These are phyloP conservation scores for Alternaria sp. DNA, from an alignment of 2,329 filamentous ascomycete species.

Conservation along the genomic window DNA sequence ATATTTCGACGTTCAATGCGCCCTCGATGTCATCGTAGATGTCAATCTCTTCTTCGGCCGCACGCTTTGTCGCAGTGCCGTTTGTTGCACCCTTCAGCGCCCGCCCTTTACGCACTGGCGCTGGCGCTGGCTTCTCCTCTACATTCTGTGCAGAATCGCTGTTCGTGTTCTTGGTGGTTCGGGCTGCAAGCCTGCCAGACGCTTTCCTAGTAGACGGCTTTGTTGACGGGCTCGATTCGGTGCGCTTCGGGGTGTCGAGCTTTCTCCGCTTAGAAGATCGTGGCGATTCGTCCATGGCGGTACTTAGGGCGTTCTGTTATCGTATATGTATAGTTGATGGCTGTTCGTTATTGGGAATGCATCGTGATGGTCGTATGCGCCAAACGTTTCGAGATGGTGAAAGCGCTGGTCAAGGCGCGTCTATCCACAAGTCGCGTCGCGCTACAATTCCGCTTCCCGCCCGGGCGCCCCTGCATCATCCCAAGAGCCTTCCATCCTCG, in stretches of 20 bases:
- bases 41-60: slow-evolving; percentile 34
- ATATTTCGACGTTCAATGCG: slow-evolving; percentile 40
- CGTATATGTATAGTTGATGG: background rate
- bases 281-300: slow-evolving; percentile 42
- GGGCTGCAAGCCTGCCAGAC: slow-evolving; percentile 28
- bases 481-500: slow-evolving; percentile 13
- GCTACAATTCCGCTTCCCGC: slow-evolving; percentile 16
- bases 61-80: slow-evolving; percentile 13
- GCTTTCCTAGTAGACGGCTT: slow-evolving; percentile 27
- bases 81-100: slow-evolving; percentile 15
- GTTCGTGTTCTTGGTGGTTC: slow-evolving; percentile 19
- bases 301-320: background rate
- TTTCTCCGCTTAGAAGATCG: slow-evolving; percentile 47
- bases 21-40: slow-evolving; percentile 55
- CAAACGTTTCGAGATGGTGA: slow-evolving; percentile 1
- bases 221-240: slow-evolving; percentile 26
- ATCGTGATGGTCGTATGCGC: slow-evolving; percentile 9
- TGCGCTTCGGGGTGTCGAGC: slow-evolving; percentile 36
- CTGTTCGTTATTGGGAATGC: slow-evolving; percentile 1
- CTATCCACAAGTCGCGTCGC: slow-evolving; percentile 23
- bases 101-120: slow-evolving; percentile 11
- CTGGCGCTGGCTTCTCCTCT: slow-evolving; percentile 12
- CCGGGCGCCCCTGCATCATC: slow-evolving; percentile 13
- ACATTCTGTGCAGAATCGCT: slow-evolving; percentile 11
- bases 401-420: slow-evolving; percentile 19